phyloP scores from a whole-genome alignment of 192 early-diverging fungal genomes.

The Rhizophagus sp. region DNA sequence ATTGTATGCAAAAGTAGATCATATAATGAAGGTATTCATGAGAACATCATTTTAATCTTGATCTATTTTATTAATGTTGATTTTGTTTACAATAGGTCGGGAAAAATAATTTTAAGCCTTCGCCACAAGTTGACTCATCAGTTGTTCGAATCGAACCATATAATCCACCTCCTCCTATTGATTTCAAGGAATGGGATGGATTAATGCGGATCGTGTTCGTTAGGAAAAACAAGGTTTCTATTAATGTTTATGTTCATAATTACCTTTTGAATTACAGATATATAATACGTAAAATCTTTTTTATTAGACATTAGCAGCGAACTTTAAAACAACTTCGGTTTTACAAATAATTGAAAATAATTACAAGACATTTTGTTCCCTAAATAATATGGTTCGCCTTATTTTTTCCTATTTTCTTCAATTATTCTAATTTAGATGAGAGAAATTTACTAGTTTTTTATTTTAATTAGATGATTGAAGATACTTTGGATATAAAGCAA shows the following conservation, averaged over 20 bases:
- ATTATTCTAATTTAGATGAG: neutral
- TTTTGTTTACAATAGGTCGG: conserved; percentile 58
- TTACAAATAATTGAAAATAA: conserved; percentile 93
- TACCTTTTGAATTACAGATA: too few species aligned
- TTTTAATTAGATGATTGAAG: conserved; percentile 64
- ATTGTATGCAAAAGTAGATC: conserved; percentile 89
- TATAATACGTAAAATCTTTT: neutral
- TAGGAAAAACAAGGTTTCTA: conserved; percentile 82
- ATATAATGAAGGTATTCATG: conserved; percentile 83
- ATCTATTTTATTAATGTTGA: neutral
- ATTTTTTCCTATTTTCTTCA: neutral
- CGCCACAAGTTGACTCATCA: conserved; percentile 93
- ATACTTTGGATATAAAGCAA: conserved; percentile 84
- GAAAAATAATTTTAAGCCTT: conserved; percentile 97
- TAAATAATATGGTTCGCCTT: conserved; percentile 64
- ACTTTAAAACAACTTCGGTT: conserved; percentile 85
- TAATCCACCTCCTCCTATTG: conserved; percentile 92
- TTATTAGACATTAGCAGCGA: conserved; percentile 74
- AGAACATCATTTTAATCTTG: neutral
- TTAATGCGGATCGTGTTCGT: conserved; percentile 90
- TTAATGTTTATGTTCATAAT: neutral
- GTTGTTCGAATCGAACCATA: conserved; percentile 94
- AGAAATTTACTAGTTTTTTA: neutral
- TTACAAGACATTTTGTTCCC: conserved; percentile 90
- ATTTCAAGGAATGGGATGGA: conserved; percentile 98